Percentiles rank a stretch among this genome's conserved stretches.
phyloP scores from a whole-genome alignment of 2,329 filamentous ascomycete species.

The Purpureocillium takamizusanense region DNA sequence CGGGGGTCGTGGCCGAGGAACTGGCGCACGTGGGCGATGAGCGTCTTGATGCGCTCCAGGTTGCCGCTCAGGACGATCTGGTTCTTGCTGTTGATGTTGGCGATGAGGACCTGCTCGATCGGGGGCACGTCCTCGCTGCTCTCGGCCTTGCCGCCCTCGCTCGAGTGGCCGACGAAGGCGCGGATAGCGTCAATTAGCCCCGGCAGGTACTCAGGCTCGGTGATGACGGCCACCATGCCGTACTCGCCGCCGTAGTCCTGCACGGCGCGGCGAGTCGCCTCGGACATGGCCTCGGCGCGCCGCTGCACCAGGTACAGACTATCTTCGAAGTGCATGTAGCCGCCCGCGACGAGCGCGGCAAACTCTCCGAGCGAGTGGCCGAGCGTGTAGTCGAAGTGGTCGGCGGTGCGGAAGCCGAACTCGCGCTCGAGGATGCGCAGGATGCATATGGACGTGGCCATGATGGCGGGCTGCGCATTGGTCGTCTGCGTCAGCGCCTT shows the following conservation, averaged over 20 bases:
- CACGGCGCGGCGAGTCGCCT: slow-evolving; percentile 59
- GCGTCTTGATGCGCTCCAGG: slow-evolving; percentile 69
- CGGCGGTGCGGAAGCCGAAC: slow-evolving; percentile 64
- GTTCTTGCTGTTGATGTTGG: slow-evolving; percentile 92
- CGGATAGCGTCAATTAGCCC: slow-evolving; percentile 64
- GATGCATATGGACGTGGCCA: slow-evolving; percentile 88
- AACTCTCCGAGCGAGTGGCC: slow-evolving; percentile 93
- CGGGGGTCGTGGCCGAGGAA: slow-evolving; percentile 88
- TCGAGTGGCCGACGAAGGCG: slow-evolving; percentile 66
- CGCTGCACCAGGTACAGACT: slow-evolving; percentile 67
- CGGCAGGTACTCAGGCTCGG: slow-evolving; percentile 68
- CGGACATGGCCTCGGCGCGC: slow-evolving; percentile 75
- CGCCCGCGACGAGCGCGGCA: slow-evolving; percentile 77
- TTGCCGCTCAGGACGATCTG: slow-evolving; percentile 91
- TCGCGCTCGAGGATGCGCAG: slow-evolving; percentile 78
- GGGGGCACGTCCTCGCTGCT: slow-evolving; percentile 59
- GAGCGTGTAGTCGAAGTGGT: slow-evolving; percentile 71
- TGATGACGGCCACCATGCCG: slow-evolving; percentile 90
- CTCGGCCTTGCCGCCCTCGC: slow-evolving; percentile 58
- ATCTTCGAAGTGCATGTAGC: slow-evolving; percentile 69
- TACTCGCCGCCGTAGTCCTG: slow-evolving; percentile 68
- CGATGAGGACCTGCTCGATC: slow-evolving; percentile 81
- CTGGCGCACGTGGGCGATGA: slow-evolving; percentile 77
- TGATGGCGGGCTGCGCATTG: slow-evolving; percentile 90
- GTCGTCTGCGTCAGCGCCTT: slow-evolving; percentile 69